Conservation (phyloP, 257 asterid genomes). For the Ocimum tenuiflorum region DNA sequence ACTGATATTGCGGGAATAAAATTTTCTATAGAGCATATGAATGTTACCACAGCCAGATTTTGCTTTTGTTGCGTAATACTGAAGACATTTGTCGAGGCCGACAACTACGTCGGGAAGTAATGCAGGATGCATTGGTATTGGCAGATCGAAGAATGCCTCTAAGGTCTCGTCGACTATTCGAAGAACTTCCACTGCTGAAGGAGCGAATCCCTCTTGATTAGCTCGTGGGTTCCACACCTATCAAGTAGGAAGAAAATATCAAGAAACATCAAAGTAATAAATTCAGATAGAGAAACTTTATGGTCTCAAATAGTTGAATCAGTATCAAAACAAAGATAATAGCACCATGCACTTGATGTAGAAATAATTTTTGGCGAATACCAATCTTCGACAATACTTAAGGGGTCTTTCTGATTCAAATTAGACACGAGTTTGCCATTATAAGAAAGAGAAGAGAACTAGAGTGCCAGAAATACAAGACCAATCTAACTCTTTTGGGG, state of each 20-base stretch:
- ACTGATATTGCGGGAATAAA: neutral
- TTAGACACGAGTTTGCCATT: neutral
- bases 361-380: neutral
- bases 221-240: slow-evolving; percentile 86
- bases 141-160: slow-evolving; percentile 85
- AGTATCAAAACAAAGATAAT: neutral
- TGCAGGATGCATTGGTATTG: slow-evolving; percentile 95
- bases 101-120: slow-evolving; percentile 73
- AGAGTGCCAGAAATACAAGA: neutral
- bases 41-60: slow-evolving; percentile 86
- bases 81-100: slow-evolving; percentile 88
- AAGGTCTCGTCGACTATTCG: slow-evolving; percentile 78
- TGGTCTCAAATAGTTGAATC: neutral
- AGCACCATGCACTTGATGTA: neutral
- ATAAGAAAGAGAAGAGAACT: neutral
- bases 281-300: neutral
- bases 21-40: neutral
- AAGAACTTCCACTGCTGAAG: slow-evolving; percentile 84
- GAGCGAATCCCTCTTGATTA: slow-evolving; percentile 75
- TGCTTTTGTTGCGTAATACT: slow-evolving; percentile 68
- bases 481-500: neutral
- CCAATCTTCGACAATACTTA: neutral
- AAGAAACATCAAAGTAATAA: neutral
- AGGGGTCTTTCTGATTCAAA: neutral
- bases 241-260: slow-evolving; percentile 12